phyloP scores from a whole-genome alignment of 176 grass and related monocot species.

The Phoenix roebelenii region DNA sequence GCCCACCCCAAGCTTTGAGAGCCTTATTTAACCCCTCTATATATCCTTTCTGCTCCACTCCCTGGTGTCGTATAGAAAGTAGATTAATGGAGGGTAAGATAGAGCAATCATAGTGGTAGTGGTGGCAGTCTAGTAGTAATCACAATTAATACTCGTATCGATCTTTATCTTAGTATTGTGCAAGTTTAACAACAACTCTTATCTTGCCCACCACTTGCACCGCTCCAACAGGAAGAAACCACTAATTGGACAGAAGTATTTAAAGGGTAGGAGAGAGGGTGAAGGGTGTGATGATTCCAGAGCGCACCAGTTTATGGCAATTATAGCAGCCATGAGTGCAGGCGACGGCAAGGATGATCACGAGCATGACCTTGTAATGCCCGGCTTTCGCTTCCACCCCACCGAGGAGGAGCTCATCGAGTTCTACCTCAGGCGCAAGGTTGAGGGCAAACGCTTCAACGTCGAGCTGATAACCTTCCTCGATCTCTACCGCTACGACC shows the following conservation, averaged over 20 bases:
- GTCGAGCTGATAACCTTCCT: slow-evolving; percentile 90
- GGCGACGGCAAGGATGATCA: slow-evolving; percentile 34
- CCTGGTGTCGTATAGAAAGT: not conserved
- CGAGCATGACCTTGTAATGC: slow-evolving; percentile 80
- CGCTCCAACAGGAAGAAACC: not conserved
- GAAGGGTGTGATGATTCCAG: slow-evolving; percentile 6
- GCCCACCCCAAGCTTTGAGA: not conserved
- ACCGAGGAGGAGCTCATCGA: slow-evolving; percentile 99
- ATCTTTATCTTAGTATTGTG: not conserved
- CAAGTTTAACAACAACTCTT: slow-evolving; percentile 14
- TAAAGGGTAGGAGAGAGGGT: slow-evolving; percentile 34
- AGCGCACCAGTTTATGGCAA: not conserved
- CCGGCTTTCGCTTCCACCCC: slow-evolving; percentile 94
- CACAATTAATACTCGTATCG: slow-evolving; percentile 13
- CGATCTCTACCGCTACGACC: slow-evolving; percentile 95
- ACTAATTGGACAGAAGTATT: slow-evolving; percentile 28
- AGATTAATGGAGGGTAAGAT: slow-evolving; percentile 8
- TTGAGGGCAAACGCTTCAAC: slow-evolving; percentile 97
- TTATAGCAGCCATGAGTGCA: slow-evolving; percentile 22
- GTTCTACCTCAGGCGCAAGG: slow-evolving; percentile 90
- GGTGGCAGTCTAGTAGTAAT: slow-evolving; percentile 18
- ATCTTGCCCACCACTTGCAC: slow-evolving; percentile 15
- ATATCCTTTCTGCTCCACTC: not conserved
- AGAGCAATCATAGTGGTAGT: slow-evolving; percentile 18
- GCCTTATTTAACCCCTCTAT: slow-evolving; percentile 9